A percentile compares a stretch with the other conserved stretches of the same genome.
Conservation (phyloP, 2,329 filamentous ascomycete species). For the Sporothrix globosa region DNA sequence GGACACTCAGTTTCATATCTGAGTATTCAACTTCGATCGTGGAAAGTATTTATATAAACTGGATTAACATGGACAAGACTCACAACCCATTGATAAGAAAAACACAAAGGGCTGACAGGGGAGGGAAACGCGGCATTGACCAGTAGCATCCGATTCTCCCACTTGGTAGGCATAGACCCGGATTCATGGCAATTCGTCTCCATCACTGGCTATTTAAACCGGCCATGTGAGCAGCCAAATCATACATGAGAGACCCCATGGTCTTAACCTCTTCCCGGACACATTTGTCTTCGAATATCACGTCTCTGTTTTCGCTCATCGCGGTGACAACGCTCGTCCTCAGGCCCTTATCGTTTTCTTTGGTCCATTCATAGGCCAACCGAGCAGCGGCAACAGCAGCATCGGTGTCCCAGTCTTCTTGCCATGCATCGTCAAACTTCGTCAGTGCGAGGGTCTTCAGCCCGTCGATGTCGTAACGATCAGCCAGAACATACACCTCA, state of each 20-base stretch:
- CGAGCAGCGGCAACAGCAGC: not conserved
- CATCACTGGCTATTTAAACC: not conserved
- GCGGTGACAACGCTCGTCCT: not conserved
- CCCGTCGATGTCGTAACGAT: not conserved
- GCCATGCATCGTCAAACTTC: not conserved
- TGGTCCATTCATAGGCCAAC: not conserved
- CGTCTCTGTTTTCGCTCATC: not conserved
- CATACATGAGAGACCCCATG: conserved; percentile 4
- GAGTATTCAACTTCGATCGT: not conserved
- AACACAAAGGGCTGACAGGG: too few species aligned
- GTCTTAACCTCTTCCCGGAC: not conserved
- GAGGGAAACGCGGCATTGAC: not conserved
- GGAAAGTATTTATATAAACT: not conserved
- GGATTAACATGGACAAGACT: not conserved
- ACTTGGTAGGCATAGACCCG: too few species aligned
- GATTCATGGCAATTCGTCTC: not conserved
- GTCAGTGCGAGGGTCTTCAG: not conserved
- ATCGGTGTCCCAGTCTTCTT: not conserved
- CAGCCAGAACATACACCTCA: conserved; percentile 14
- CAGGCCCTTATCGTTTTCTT: not conserved
- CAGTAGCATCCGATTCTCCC: not conserved
- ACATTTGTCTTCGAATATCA: not conserved
- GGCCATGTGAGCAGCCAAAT: not conserved
- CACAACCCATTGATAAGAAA: not conserved
- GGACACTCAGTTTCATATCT: not conserved